Evolutionary conservation across 148 eudicot species (phyloP), one percentile per base, ranked within the genome.

Genomic region (Agrostemma githago): DNA sequence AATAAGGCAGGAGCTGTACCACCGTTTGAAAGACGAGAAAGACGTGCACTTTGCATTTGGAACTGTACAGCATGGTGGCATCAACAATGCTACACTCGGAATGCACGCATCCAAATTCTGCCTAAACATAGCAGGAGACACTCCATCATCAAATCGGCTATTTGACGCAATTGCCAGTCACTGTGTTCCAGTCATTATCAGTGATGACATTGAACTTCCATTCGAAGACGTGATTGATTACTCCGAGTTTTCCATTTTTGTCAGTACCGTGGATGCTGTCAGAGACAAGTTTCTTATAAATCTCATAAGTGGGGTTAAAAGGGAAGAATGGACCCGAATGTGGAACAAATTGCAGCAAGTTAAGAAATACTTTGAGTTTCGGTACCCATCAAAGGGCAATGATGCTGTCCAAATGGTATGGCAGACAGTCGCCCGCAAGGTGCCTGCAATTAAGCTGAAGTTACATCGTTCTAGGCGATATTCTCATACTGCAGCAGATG

Each of bases 361-460:
- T n/a, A 94, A 89, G 70, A 81, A 77, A 41, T 81, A 85, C n/a
- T 93, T 86, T n/a, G 92, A 91, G 88, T 93, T 76, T 63, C 85
- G 75, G 64, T 93, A 84, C 66, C 98, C 98, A 1, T 88, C 98
- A 2, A 79, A 78, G 66, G 87, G 84, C 40, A 82, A 79, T 54
- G 98, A 93, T 66, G 98, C 98, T 3, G 90, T 91, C 15, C 92
- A 93, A 66, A 91, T 89, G 90, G 86, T 93, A 76, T 93, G 98
- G 98, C 79, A 83, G 75, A 87, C 91, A 5, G 70, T 93, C 66
- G 85, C 88, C 0, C 76, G 88, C 12, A 93, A 89, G 78, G 92
- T 91, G 34, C 90, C 96, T 6, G 72, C 81, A 3, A 68, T 91
- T 8, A 86, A 74, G 59, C 26, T 85, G 83, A 91, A 83, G 76